Base-by-base conservation (phyloP, 2,329 filamentous ascomycete species). In the Aureobasidium sp. region DNA sequence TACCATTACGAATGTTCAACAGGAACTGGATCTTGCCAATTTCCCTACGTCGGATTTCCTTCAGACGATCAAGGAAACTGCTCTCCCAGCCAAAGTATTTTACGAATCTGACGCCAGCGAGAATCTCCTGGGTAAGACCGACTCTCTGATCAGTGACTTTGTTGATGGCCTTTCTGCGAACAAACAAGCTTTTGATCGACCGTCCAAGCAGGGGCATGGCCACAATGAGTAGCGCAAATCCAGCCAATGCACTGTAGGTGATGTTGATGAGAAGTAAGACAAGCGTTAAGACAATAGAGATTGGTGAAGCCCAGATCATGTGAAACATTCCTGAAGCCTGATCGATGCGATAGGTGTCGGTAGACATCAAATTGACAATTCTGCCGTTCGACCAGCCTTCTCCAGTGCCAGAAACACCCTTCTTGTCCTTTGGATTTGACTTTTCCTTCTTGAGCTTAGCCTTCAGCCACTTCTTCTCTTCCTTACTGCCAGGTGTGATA, bases 61-160 rank as follows among this genome's bases (percentile, higher is more conserved):
- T 84, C 17, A 97, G 81, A 15, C 91, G 86, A 56, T 86, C 81
- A 14, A 97, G 78, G 70, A 97, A 97, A 37, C 90, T 88, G 63
- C 83, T 87, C 72, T 97, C 93, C 93, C 93, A 97, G 8, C 91
- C 92, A 71, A 97, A 97, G 74, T 86, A 97, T 74, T 97, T 97
- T 76, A 97, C 93, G 70, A 97, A 97, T 29, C 92, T 85, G 27
- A 97, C 92, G 0, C 91, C 90, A 67, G 91, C 88, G 15, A 97
- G 71, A 57, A 97, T 96, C 72, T 97, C 93, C 71, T 97, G 92
- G 0, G 91, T 97, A 37, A 97, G 78, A 58, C 89, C 89, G 8
- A 97, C 92, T 65, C 93, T 85, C 75, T 95, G 89, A 72, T 97
- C 93, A 1, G 93, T 97, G 64, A 97, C 84, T 70, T 91, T 92